Conservation (phyloP, 2,329 filamentous ascomycete genomes). For the Exophiala sp. region DNA sequence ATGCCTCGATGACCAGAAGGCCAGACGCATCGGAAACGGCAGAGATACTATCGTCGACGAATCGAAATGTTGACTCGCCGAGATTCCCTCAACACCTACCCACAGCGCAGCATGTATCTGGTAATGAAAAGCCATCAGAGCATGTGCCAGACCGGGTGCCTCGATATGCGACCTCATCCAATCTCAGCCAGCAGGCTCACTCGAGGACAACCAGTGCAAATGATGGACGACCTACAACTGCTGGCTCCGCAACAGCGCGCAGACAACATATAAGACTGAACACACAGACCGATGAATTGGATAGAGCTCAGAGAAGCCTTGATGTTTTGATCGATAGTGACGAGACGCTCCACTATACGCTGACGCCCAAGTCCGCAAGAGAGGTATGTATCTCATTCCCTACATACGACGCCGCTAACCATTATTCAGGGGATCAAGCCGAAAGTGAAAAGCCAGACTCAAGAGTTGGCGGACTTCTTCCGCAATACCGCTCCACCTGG, state of each 20-base stretch:
- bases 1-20: background rate
- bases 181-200: conserved; percentile 9
- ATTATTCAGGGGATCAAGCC: conserved; percentile 29
- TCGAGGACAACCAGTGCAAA: conserved; percentile 20
- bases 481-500: conserved; percentile 36
- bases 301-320: conserved; percentile 64
- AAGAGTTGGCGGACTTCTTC: conserved; percentile 39
- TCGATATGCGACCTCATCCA: conserved; percentile 12
- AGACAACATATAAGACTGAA: conserved; percentile 25
- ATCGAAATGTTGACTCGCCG: too few relatives aligned
- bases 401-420: conserved; percentile 6
- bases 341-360: conserved; percentile 76
- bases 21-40: background rate
- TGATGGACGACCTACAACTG: conserved; percentile 17
- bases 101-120: conserved; percentile 1
- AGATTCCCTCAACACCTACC: conserved; percentile 13
- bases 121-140: conserved; percentile 1
- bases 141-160: conserved; percentile 4
- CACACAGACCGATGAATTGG: conserved; percentile 28
- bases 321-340: conserved; percentile 79
- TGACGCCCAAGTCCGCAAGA: conserved; percentile 76
- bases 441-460: conserved; percentile 30
- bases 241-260: conserved; percentile 17
- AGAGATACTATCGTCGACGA: too few relatives aligned
- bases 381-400: conserved; percentile 54